Evolutionary conservation across 2,329 filamentous ascomycete genomes (phyloP).

Genomic region (Myotisia sp.): DNA sequence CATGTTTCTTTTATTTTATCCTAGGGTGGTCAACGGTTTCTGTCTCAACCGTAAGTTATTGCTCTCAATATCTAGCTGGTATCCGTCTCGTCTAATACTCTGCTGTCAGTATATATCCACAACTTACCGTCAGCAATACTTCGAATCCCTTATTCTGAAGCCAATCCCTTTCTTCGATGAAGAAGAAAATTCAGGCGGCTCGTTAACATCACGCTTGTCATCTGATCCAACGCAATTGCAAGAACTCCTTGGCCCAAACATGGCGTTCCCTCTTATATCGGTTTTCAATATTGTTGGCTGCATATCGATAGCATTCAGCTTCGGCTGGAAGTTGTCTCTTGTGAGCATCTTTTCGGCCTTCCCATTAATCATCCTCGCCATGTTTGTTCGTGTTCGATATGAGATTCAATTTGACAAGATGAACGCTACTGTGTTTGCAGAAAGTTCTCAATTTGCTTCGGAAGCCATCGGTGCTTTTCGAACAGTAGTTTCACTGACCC

Average conservation of each 20-base stretch:
- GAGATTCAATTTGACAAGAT: constrained; percentile 55
- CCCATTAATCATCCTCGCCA: constrained; percentile 37
- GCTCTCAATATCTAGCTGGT: neutral
- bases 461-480: constrained; percentile 62
- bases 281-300: constrained; percentile 52
- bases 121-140: constrained; percentile 32
- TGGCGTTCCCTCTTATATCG: constrained; percentile 43
- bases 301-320: constrained; percentile 52
- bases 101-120: constrained; percentile 20
- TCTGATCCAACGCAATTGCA: constrained; percentile 38
- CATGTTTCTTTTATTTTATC: constrained; percentile 31
- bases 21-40: constrained; percentile 34
- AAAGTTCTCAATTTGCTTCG: constrained; percentile 59
- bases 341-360: constrained; percentile 49
- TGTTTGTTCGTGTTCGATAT: constrained; percentile 44
- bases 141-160: constrained; percentile 33
- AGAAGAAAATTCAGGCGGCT: constrained; percentile 35
- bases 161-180: constrained; percentile 31
- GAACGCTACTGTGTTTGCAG: constrained; percentile 53
- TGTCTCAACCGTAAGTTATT: constrained; percentile 29
- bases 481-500: constrained; percentile 55
- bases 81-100: too few species aligned
- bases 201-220: constrained; percentile 34
- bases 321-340: constrained; percentile 63
- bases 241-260: constrained; percentile 36